Percentiles rank a stretch among this genome's conserved stretches.
Conservation (phyloP, 2,329 filamentous ascomycete genomes). For the Calonectria crousiana region DNA sequence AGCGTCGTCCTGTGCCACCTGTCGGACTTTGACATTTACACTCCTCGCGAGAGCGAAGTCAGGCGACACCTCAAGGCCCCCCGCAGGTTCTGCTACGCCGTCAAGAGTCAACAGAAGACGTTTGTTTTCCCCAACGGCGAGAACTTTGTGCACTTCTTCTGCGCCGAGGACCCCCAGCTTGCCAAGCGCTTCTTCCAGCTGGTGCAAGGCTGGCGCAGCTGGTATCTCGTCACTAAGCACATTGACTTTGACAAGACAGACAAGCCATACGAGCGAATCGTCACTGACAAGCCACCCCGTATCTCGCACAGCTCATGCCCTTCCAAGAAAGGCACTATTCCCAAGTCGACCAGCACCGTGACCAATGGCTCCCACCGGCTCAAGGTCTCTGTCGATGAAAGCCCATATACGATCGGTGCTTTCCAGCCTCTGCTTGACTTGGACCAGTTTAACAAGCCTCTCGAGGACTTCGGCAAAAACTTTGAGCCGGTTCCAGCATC, state of each 20-base stretch:
- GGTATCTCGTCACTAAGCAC: conserved; percentile 85
- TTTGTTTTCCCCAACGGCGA: conserved; percentile 84
- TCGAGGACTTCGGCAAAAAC: conserved; percentile 63
- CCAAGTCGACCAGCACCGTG: conserved; percentile 52
- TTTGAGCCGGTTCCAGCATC: conserved; percentile 44
- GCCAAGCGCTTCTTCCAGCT: conserved; percentile 78
- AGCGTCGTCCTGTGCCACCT: conserved; percentile 81
- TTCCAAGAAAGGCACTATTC: conserved; percentile 47
- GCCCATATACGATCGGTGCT: conserved; percentile 73
- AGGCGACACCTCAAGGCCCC: conserved; percentile 83
- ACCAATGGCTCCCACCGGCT: conserved; percentile 46
- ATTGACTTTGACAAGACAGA: conserved; percentile 59
- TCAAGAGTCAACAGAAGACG: conserved; percentile 93
- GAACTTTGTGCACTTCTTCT: conserved; percentile 94
- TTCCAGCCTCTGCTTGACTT: conserved; percentile 77
- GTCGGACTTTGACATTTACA: conserved; percentile 93
- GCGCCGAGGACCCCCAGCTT: conserved; percentile 76
- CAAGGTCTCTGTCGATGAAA: conserved; percentile 56
- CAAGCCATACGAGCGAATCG: conserved; percentile 13
- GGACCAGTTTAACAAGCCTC: conserved; percentile 66
- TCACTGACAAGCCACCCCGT: conserved; percentile 29
- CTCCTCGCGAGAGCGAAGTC: conserved; percentile 75
- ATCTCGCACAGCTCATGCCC: conserved; percentile 22
- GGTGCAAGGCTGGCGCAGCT: conserved; percentile 88
- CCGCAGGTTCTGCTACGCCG: conserved; percentile 85